Evolutionary conservation across 2,329 filamentous ascomycete species (phyloP).

Genomic region (Mycosphaerella sp.): DNA sequence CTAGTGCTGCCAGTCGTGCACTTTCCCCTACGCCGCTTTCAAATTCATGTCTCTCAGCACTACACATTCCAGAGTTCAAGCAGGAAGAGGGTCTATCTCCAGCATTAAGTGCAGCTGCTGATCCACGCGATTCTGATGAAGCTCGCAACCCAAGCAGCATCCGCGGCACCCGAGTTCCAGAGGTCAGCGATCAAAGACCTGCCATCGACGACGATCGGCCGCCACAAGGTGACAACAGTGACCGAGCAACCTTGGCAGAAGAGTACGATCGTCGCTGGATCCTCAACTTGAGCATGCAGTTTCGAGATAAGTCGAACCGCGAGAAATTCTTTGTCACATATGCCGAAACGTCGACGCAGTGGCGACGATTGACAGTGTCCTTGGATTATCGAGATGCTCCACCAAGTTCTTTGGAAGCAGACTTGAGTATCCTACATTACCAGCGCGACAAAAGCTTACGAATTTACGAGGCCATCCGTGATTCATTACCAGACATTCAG

Average conservation of each 20-base stretch:
- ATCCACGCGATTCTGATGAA: conserved; percentile 7
- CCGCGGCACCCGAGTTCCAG: conserved; percentile 24
- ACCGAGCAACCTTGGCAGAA: conserved; percentile 62
- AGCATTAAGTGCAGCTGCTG: background rate
- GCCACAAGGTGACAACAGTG: conserved; percentile 34
- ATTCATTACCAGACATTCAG: conserved; percentile 86
- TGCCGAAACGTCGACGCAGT: conserved; percentile 69
- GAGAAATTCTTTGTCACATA: conserved; percentile 99
- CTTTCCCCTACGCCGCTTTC: conserved; percentile 37
- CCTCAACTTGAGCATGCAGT: conserved; percentile 96
- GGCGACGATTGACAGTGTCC: conserved; percentile 86
- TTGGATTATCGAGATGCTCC: conserved; percentile 83
- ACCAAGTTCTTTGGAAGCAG: conserved; percentile 75
- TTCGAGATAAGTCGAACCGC: conserved; percentile 81
- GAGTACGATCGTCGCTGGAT: conserved; percentile 85
- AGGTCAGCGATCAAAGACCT: conserved; percentile 7
- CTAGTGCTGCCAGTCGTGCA: conserved; percentile 38
- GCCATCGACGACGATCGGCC: conserved; percentile 28
- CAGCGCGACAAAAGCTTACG: conserved; percentile 88
- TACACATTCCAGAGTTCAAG: conserved; percentile 27
- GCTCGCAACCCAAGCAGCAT: conserved; percentile 16
- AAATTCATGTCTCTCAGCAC: conserved; percentile 37
- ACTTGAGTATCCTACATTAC: conserved; percentile 68
- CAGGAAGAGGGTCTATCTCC: conserved; percentile 5
- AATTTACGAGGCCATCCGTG: conserved; percentile 90